These are phyloP conservation scores for Lunasporangiospora selenospora DNA, from an alignment of 192 early-diverging fungal genomes.

Conservation along the genomic window DNA sequence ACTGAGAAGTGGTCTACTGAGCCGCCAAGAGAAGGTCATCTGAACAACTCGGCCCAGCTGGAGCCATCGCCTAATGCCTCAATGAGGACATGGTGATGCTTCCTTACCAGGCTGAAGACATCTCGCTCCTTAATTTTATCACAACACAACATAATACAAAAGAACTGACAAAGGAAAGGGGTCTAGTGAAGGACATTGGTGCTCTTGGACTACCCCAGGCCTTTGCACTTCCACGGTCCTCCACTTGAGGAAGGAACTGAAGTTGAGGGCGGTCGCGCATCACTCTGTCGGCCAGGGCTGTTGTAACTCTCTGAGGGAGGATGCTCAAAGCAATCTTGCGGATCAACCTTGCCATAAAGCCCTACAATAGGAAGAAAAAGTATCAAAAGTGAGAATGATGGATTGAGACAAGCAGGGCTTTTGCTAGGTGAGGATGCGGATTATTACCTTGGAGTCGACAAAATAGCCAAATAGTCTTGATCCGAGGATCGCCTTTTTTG, in stretches of 20 bases:
- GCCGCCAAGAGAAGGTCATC: too few relatives aligned
- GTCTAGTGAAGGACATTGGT: too few relatives aligned
- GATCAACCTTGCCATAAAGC: background rate
- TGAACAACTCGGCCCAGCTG: too few relatives aligned
- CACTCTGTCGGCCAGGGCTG: background rate
- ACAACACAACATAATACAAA: too few relatives aligned
- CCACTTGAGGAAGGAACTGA: slow-evolving; percentile 17
- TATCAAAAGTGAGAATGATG: background rate
- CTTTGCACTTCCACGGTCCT: slow-evolving; percentile 12
- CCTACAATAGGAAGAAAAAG: background rate
- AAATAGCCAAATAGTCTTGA: slow-evolving; percentile 23
- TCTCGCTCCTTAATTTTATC: too few relatives aligned
- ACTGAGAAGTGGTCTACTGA: too few relatives aligned
- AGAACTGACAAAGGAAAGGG: too few relatives aligned
- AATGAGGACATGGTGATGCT: too few relatives aligned
- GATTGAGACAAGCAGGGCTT: too few relatives aligned
- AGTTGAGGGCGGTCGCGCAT: slow-evolving; percentile 31
- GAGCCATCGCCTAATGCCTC: too few relatives aligned
- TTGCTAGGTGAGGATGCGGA: too few relatives aligned
- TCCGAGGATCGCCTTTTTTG: slow-evolving; percentile 15
- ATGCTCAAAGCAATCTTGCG: slow-evolving; percentile 7
- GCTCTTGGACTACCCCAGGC: slow-evolving; percentile 6
- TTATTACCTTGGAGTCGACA: slow-evolving; percentile 3
- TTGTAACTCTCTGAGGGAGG: slow-evolving; percentile 8
- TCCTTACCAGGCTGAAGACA: too few relatives aligned